Evolutionary conservation across 116 monocot genomes (phyloP).

Genomic region (Phalaenopsis hybrid): DNA sequence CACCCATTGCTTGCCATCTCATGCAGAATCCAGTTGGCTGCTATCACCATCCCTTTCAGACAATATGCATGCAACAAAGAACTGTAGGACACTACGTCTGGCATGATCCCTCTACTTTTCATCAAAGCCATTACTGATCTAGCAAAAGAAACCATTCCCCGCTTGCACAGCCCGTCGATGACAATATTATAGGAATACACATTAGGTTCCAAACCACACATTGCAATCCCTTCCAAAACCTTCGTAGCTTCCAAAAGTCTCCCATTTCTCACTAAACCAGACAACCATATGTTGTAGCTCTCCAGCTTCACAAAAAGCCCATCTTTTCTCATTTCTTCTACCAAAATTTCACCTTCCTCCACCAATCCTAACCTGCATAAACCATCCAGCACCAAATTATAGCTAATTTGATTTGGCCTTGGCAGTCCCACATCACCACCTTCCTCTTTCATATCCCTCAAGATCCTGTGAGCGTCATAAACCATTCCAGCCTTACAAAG

Average conservation of each 20-base stretch:
- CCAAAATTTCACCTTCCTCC: conserved; percentile 49
- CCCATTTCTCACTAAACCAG: conserved; percentile 54
- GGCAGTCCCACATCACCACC: conserved; percentile 42
- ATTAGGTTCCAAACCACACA: conserved; percentile 37
- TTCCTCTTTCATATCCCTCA: conserved; percentile 70
- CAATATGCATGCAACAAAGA: conserved; percentile 79
- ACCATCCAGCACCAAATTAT: conserved; percentile 62
- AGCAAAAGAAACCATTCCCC: conserved; percentile 59
- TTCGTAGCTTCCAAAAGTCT: conserved; percentile 47
- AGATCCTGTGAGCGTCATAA: conserved; percentile 56
- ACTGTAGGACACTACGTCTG: conserved; percentile 71
- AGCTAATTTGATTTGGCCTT: conserved; percentile 55
- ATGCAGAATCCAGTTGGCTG: conserved; percentile 56
- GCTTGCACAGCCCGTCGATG: conserved; percentile 78
- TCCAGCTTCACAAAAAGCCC: conserved; percentile 44
- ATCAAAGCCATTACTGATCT: conserved; percentile 50
- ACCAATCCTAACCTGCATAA: conserved; percentile 62
- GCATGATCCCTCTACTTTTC: conserved; percentile 48
- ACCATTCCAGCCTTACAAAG: conserved; percentile 70
- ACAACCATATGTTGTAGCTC: conserved; percentile 81
- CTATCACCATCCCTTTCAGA: conserved; percentile 36
- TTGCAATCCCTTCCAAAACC: conserved; percentile 61
- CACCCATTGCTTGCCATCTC: conserved; percentile 64
- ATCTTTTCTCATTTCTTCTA: conserved; percentile 51
- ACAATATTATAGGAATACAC: conserved; percentile 74